Conservation (phyloP, 768 basidiomycete genomes). For the Hypholoma fasciculare region DNA sequence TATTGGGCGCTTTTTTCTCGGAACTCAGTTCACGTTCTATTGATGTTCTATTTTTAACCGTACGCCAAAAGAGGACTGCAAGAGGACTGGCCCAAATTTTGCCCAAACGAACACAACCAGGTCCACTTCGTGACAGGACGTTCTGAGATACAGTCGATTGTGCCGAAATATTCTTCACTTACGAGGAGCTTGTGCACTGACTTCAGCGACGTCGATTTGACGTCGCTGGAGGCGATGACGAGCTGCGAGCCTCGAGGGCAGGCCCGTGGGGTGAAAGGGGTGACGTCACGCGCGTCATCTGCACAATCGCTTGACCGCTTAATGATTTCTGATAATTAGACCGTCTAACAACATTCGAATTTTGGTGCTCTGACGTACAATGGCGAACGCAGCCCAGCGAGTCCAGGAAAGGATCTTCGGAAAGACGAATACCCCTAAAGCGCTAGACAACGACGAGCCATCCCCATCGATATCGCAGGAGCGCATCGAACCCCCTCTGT, state of each 20-base stretch:
- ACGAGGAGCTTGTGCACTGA: too few relatives aligned
- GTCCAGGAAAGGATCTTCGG: constrained; percentile 20
- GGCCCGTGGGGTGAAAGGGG: background rate
- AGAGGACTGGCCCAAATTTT: background rate
- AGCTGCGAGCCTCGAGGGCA: too few relatives aligned
- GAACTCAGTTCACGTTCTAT: background rate
- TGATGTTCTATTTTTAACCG: background rate
- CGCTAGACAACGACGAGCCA: constrained; percentile 4
- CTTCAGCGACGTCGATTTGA: background rate
- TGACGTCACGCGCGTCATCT: constrained; percentile 2
- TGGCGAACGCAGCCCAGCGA: constrained; percentile 18
- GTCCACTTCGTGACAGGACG: too few relatives aligned
- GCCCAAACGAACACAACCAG: background rate
- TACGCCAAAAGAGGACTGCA: background rate
- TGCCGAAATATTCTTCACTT: too few relatives aligned
- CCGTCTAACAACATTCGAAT: background rate
- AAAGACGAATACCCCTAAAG: constrained; percentile 2
- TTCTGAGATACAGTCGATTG: too few relatives aligned
- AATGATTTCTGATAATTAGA: background rate
- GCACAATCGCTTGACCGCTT: background rate
- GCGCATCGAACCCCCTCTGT: constrained; percentile 28
- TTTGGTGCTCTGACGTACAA: background rate
- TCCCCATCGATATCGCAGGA: constrained; percentile 14
- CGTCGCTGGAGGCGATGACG: background rate
- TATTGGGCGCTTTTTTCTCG: constrained; percentile 2